Evolutionary conservation across 129 eudicot species (phyloP).

Genomic region (Flaveria trinervia): DNA sequence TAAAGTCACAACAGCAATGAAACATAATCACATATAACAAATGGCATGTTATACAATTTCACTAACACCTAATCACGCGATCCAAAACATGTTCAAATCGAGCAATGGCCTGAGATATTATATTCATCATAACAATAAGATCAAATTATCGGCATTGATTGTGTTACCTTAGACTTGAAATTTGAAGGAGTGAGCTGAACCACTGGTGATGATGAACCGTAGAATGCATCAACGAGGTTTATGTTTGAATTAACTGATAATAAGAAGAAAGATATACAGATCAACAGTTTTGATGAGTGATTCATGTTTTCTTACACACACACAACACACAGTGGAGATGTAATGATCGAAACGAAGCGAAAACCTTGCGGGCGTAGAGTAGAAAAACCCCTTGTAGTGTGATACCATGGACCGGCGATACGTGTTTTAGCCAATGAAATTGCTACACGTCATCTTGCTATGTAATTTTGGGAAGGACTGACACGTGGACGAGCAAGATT

Average conservation of each 20-base stretch:
- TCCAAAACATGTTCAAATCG: neutral
- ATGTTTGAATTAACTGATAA: slow-evolving; percentile 24
- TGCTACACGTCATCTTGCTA: slow-evolving; percentile 36
- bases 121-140: neutral
- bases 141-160: neutral
- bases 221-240: slow-evolving; percentile 58
- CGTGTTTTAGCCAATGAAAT: slow-evolving; percentile 48
- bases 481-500: slow-evolving; percentile 36
- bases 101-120: neutral
- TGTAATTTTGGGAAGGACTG: slow-evolving; percentile 2
- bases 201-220: slow-evolving; percentile 77
- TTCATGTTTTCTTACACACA: slow-evolving; percentile 30
- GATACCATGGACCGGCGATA: slow-evolving; percentile 28
- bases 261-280: slow-evolving; percentile 25
- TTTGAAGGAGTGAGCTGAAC: slow-evolving; percentile 76
- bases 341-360: slow-evolving; percentile 18
- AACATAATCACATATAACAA: neutral
- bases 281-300: slow-evolving; percentile 20
- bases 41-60: neutral
- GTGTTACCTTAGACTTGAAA: slow-evolving; percentile 75
- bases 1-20: neutral
- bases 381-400: slow-evolving; percentile 41
- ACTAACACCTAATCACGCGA: neutral
- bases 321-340: slow-evolving; percentile 22
- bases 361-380: slow-evolving; percentile 26